These are phyloP conservation scores for Dimocarpus longan DNA, from an alignment of 345 rosid species.

Conservation along the genomic window DNA sequence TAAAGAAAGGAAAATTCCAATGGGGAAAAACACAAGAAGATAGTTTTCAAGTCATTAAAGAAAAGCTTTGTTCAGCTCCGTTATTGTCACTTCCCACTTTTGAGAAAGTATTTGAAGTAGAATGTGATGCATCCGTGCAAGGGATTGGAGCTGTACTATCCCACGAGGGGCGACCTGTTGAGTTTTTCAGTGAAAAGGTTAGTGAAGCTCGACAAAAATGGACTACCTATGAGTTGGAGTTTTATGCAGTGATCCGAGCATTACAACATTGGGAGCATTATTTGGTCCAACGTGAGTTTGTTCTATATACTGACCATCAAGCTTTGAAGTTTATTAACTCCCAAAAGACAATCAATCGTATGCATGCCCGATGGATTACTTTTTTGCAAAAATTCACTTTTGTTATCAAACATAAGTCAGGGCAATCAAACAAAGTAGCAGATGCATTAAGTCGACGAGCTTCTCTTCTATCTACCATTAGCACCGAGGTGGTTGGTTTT, in stretches of 20 bases:
- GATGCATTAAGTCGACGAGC: background rate
- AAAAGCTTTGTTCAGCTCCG: background rate
- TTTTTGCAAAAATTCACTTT: background rate
- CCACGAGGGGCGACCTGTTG: background rate
- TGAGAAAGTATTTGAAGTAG: background rate
- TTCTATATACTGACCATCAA: background rate
- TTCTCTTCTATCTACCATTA: background rate
- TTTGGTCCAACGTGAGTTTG: background rate
- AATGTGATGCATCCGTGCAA: background rate
- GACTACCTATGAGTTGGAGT: background rate
- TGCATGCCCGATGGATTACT: background rate
- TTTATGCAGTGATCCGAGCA: background rate
- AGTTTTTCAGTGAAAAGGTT: background rate
- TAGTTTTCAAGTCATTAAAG: background rate
- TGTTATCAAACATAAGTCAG: background rate
- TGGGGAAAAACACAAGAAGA: background rate
- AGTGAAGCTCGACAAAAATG: background rate
- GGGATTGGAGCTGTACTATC: background rate
- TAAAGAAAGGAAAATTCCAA: background rate
- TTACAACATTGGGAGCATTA: conserved; percentile 7
- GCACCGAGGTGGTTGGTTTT: background rate
- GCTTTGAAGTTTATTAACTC: background rate
- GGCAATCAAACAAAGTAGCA: background rate
- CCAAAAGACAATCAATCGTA: background rate
- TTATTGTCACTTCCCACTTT: background rate